Percentiles rank a stretch among this genome's conserved stretches.
Evolutionary conservation across 31 red algal species (phyloP).

Genomic region (Endocladia muricata): DNA sequence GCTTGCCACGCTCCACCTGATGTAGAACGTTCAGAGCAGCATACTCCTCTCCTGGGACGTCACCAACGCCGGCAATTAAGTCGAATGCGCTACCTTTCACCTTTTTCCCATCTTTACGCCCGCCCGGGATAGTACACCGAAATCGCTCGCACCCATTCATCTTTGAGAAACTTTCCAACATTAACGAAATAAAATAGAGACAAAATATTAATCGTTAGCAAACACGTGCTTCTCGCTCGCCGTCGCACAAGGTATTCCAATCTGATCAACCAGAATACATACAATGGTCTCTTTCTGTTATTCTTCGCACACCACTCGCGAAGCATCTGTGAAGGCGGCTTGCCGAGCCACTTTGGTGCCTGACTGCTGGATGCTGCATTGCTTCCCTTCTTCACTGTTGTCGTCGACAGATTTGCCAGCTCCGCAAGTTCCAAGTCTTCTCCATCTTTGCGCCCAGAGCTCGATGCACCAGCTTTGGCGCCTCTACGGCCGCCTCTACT

Average conservation of each 20-base stretch:
- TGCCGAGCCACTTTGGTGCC: conserved; percentile 60
- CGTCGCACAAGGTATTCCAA: background rate
- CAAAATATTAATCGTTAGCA: background rate
- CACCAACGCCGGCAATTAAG: conserved; percentile 45
- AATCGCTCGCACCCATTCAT: conserved; percentile 27
- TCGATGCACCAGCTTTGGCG: background rate
- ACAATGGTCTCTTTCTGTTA: conserved; percentile 64
- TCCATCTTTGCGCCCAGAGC: background rate
- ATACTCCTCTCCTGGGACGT: conserved; percentile 63
- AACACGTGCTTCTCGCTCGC: too few species aligned
- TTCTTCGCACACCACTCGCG: conserved; percentile 76
- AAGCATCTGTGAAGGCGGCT: conserved; percentile 58
- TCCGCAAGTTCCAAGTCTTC: conserved; percentile 20
- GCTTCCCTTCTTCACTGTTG: background rate
- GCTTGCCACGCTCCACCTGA: conserved; percentile 76
- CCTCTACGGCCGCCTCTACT: background rate
- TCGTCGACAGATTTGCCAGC: conserved; percentile 10
- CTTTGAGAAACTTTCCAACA: conserved; percentile 26
- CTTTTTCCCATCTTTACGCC: conserved; percentile 67
- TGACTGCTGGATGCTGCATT: background rate
- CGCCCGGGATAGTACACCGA: conserved; percentile 51
- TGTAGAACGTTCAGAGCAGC: conserved; percentile 75
- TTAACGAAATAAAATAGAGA: background rate
- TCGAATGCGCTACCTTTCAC: conserved; percentile 50
- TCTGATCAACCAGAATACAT: conserved; percentile 20